These are phyloP conservation scores for Plectosphaerella plurivora DNA, from an alignment of 2,329 filamentous ascomycete genomes.

Conservation along the genomic window DNA sequence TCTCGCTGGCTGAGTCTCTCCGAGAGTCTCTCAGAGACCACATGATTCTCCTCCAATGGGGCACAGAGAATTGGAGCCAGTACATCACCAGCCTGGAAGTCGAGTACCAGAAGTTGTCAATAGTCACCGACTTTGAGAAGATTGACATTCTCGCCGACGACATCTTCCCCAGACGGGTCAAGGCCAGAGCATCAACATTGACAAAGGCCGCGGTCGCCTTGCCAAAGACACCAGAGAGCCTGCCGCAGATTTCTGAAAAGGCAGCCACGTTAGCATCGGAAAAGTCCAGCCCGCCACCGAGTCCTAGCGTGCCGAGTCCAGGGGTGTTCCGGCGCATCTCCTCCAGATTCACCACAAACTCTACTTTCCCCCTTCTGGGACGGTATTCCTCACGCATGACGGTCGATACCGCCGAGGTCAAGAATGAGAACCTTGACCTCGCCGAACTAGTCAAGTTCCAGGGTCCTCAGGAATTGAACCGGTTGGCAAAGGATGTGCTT, in stretches of 20 bases:
- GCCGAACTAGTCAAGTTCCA: background rate
- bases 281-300: no score
- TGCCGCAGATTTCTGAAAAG: no score
- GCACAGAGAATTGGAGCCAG: background rate
- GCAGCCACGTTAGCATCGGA: no score
- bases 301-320: no score
- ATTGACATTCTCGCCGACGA: background rate
- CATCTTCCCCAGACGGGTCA: background rate
- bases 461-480: background rate
- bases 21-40: background rate
- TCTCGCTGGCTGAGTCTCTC: background rate
- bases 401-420: background rate
- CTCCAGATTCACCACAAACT: no score
- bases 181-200: no score
- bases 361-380: no score
- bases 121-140: background rate
- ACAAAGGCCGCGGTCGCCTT: no score
- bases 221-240: no score
- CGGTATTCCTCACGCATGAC: no score
- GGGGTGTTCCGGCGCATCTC: no score
- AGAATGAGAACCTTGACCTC: background rate
- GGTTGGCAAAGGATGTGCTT: background rate
- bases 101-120: background rate
- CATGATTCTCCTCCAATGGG: background rate
- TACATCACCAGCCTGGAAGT: background rate